phyloP scores from a whole-genome alignment of 345 rosid genomes.

The Sisymbrium irio region DNA sequence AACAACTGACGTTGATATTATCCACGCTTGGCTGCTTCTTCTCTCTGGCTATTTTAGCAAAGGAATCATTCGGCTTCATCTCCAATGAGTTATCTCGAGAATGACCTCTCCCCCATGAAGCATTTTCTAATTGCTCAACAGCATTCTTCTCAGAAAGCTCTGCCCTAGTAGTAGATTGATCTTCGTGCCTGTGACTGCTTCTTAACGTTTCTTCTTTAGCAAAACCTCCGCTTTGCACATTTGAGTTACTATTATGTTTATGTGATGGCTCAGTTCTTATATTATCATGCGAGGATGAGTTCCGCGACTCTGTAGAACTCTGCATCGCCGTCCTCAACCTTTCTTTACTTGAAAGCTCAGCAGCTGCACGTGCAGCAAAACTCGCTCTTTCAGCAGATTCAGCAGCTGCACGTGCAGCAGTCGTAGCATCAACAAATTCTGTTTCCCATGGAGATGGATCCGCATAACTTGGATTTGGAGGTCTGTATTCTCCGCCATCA shows the following conservation, averaged over 20 bases:
- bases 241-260: conserved; percentile 24
- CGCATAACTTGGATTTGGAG: conserved; percentile 39
- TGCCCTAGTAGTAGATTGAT: background rate
- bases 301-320: conserved; percentile 39
- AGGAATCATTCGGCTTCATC: conserved; percentile 23
- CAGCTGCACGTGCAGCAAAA: conserved; percentile 95
- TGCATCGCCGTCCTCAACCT: conserved; percentile 35
- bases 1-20: conserved; percentile 31
- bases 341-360: conserved; percentile 74
- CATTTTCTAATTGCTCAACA: conserved; percentile 22
- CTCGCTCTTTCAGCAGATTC: conserved; percentile 97
- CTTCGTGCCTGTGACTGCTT: conserved; percentile 17
- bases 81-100: conserved; percentile 45
- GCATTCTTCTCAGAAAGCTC: background rate
- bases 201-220: conserved; percentile 2
- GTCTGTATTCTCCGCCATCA: conserved; percentile 42
- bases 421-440: conserved; percentile 78
- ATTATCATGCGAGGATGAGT: conserved; percentile 30
- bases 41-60: conserved; percentile 31
- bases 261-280: conserved; percentile 26
- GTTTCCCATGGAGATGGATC: conserved; percentile 49
- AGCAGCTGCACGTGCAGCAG: conserved; percentile 95
- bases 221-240: conserved; percentile 28
- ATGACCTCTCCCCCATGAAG: conserved; percentile 38
- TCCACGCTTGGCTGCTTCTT: conserved; percentile 42